Evolutionary conservation across 1,284 basidiomycete species (phyloP).

Genomic region (Rhodofomes roseus): DNA sequence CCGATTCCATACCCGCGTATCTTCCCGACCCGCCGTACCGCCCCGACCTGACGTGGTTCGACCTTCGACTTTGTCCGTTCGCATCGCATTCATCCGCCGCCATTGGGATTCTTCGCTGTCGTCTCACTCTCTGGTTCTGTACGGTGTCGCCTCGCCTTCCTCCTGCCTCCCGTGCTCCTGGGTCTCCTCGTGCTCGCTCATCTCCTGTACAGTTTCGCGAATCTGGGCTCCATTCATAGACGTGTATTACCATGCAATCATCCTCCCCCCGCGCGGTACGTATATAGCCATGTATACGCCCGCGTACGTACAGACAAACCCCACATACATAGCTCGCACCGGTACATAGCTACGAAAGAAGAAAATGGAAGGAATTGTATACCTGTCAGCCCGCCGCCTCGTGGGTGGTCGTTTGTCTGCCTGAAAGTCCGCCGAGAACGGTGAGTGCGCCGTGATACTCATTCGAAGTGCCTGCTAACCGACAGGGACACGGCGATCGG

Average conservation of each 20-base stretch:
- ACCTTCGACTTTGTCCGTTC: not conserved
- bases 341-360: not conserved
- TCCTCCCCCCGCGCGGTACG: not conserved
- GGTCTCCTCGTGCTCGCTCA: not conserved
- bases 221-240: constrained; percentile 2
- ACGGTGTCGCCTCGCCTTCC: not conserved
- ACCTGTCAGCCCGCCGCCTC: not conserved
- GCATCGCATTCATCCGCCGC: not conserved
- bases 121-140: not conserved
- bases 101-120: not conserved
- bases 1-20: not conserved
- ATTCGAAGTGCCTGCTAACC: not conserved
- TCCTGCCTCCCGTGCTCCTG: not conserved
- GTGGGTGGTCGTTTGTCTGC: not conserved
- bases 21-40: not conserved
- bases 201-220: not conserved
- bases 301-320: not conserved
- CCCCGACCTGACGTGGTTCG: not conserved
- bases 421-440: not conserved
- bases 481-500: not conserved
- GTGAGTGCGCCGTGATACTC: not conserved
- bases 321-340: not conserved
- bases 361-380: not conserved
- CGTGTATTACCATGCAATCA: constrained; percentile 7
- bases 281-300: not conserved